Percentiles rank a stretch among this genome's conserved stretches.
These are phyloP conservation scores for Hansenula sp. DNA, from an alignment of 1,139 yeast species.

Conservation along the genomic window DNA sequence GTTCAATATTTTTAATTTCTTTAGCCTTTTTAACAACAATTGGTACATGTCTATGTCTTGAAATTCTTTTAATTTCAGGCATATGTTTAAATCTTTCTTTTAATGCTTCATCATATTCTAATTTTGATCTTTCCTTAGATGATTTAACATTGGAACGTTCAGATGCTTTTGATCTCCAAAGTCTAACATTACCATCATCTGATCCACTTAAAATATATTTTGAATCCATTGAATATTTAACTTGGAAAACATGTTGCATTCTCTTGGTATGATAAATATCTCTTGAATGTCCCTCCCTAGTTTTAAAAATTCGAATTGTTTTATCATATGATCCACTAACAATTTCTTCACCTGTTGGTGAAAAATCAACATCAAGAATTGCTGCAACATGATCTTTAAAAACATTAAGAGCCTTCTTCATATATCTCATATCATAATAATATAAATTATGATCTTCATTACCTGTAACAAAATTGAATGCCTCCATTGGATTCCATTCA, in stretches of 20 bases:
- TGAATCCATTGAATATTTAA: slow-evolving; percentile 82
- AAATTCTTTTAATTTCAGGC: slow-evolving; percentile 92
- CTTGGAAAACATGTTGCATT: slow-evolving; percentile 91
- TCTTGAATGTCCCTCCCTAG: slow-evolving; percentile 84
- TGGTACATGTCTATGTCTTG: slow-evolving; percentile 92
- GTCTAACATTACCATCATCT: slow-evolving; percentile 90
- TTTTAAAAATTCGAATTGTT: slow-evolving; percentile 75
- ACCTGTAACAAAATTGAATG: slow-evolving; percentile 88
- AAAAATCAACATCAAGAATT: slow-evolving; percentile 88
- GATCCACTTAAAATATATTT: slow-evolving; percentile 86
- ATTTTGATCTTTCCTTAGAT: slow-evolving; percentile 71
- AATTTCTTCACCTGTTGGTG: slow-evolving; percentile 95
- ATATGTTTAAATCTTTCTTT: slow-evolving; percentile 90
- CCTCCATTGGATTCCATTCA: slow-evolving; percentile 98
- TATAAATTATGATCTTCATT: slow-evolving; percentile 94
- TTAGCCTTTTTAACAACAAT: slow-evolving; percentile 79
- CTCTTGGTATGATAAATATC: slow-evolving; percentile 96
- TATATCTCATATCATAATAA: slow-evolving; percentile 93
- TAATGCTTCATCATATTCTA: slow-evolving; percentile 87
- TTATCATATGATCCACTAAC: slow-evolving; percentile 96
- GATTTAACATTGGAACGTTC: slow-evolving; percentile 81
- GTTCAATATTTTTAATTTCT: slow-evolving; percentile 76
- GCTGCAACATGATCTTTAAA: slow-evolving; percentile 97
- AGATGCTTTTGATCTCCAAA: slow-evolving; percentile 88
- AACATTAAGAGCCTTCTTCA: slow-evolving; percentile 73